Base-by-base conservation (phyloP, 371 early-diverging fungal genomes). In the Gilbertella persicaria region DNA sequence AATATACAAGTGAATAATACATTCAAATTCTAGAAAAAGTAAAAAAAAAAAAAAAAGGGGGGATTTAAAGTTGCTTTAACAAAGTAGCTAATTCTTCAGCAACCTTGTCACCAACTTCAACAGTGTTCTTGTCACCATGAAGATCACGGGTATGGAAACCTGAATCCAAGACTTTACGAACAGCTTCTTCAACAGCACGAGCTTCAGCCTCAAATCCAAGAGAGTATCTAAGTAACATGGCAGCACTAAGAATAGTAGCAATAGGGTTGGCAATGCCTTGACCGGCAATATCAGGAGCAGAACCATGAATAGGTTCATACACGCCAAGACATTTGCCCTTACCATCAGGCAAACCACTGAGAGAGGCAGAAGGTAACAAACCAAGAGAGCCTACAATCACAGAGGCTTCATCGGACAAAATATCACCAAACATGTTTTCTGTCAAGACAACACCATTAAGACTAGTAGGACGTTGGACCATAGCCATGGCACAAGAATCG, bases 371-470 rank as follows among this genome's bases (percentile, higher is more conserved):
- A 14, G 98, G 98, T 64, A 98, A 69, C 50, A 97, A 81, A 41
- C 98, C 98, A 43, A 98, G 83, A 40, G 89, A 88, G 20, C 97
- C 98, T 10, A 94, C 95, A 66, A 98, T 96, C 42, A 97, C 95
- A 7, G 88, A 88, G 3, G 95, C 91, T 74, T 97, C 98, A 66
- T 98, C 98, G 8, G 91, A 89, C 52, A 97, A 75, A 59, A 97
- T 96, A 63, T 97, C 98, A 58, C 98, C 98, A 88, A 97, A 97
- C 94, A 98, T 93, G 79, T 98, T 98, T 62, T 96, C 97, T 19
- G 97, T 98, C 58, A 98, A 74, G 23, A 97, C 85, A 30, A 98
- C 85, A 53, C 98, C 98, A 70, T 98, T 97, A 28, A 98, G 75
- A 40, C 80, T 80, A 17, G 83, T 80, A 25, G 97, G 97, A 75